phyloP scores from a whole-genome alignment of 768 basidiomycete genomes.

The Phylloporus scabripes region DNA sequence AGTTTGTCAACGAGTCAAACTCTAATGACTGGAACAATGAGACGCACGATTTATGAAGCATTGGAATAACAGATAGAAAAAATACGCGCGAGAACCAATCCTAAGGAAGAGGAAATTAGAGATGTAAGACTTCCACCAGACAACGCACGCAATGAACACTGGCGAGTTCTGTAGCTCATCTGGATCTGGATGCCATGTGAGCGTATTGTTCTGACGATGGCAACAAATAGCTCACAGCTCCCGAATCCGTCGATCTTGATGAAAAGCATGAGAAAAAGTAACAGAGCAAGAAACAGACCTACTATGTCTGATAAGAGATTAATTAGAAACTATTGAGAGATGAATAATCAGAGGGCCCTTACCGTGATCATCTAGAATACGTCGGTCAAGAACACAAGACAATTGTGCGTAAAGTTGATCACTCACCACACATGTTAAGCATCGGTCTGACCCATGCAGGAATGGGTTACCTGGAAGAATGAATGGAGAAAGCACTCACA shows the following conservation, averaged over 20 bases:
- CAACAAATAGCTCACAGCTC: conserved; percentile 52
- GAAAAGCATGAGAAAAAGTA: not conserved
- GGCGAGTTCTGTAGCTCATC: conserved; percentile 71
- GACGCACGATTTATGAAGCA: conserved; percentile 74
- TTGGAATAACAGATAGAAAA: conserved; percentile 92
- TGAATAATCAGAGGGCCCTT: conserved; percentile 15
- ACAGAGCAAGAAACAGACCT: conserved; percentile 13
- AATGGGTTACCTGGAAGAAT: not conserved
- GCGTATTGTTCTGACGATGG: not conserved
- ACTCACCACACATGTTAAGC: conserved; percentile 79
- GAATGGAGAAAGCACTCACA: conserved; percentile 45
- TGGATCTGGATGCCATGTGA: conserved; percentile 49
- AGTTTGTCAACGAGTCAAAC: not conserved
- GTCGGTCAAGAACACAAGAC: not conserved
- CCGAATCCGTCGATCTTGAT: conserved; percentile 75
- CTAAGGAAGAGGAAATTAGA: conserved; percentile 30
- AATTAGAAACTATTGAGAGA: conserved; percentile 5
- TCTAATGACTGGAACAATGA: conserved; percentile 2
- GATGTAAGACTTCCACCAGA: not conserved
- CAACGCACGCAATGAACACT: conserved; percentile 60
- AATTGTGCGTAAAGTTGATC: not conserved
- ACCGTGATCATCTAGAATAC: conserved; percentile 73
- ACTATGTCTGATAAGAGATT: conserved; percentile 40
- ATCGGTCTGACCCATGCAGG: conserved; percentile 64
- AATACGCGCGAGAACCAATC: conserved; percentile 82